Conservation (phyloP, 306 rosid genomes). For the Corylus americana region DNA sequence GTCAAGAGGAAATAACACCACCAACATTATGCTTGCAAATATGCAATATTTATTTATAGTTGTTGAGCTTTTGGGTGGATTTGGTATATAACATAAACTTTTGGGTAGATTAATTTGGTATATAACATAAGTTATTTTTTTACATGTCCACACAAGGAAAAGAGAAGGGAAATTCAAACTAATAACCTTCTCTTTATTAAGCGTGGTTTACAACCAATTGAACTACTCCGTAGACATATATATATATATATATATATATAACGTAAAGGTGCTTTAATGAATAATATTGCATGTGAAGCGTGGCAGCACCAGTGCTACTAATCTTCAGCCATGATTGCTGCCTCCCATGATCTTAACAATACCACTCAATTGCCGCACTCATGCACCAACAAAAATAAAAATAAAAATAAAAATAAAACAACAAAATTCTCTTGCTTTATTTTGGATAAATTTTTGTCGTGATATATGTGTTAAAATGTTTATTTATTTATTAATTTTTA, state of each 20-base stretch:
- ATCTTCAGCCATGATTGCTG: constrained; percentile 51
- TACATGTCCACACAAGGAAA: too few relatives aligned
- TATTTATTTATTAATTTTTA: too few relatives aligned
- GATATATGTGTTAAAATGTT: too few relatives aligned
- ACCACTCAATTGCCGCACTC: constrained; percentile 41
- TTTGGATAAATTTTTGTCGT: too few relatives aligned
- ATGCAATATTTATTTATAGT: not conserved
- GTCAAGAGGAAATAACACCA: not conserved
- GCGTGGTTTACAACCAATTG: too few relatives aligned
- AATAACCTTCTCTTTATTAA: too few relatives aligned
- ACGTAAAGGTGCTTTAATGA: not conserved
- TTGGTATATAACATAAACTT: not conserved
- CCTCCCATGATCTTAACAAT: constrained; percentile 50
- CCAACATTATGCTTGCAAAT: not conserved
- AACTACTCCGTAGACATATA: too few relatives aligned
- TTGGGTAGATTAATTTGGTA: not conserved
- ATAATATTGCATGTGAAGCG: constrained; percentile 5
- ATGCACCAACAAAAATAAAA: constrained; percentile 26
- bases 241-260: too few relatives aligned
- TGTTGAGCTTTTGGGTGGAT: not conserved
- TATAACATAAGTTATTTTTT: too few relatives aligned
- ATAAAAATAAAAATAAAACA: not conserved
- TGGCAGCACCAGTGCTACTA: not conserved
- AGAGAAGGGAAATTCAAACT: too few relatives aligned
- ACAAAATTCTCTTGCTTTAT: too few relatives aligned